Percentiles rank a stretch among this genome's conserved stretches.
phyloP scores from a whole-genome alignment of 140 eudicot species.

The Oenanthe javanica region DNA sequence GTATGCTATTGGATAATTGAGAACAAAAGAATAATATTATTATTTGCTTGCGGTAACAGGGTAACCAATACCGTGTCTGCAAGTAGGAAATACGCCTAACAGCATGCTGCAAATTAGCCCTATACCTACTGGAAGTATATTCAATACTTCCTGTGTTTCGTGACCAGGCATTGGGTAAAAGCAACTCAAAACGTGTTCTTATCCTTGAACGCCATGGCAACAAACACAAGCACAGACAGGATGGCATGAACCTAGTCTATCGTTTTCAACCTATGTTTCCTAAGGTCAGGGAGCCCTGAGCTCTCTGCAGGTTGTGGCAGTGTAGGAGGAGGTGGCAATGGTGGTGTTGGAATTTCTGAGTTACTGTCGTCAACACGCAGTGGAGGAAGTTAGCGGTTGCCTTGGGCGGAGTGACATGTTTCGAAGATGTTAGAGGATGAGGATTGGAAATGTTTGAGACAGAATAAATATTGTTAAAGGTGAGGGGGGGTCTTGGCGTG shows the following conservation, averaged over 20 bases:
- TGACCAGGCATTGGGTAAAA: constrained; percentile 59
- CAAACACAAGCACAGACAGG: constrained; percentile 61
- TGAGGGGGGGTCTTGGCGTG: neutral
- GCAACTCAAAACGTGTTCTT: constrained; percentile 56
- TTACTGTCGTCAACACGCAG: neutral
- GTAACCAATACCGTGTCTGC: constrained; percentile 81
- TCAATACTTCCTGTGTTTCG: constrained; percentile 46
- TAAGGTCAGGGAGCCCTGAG: constrained; percentile 41
- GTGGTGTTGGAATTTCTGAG: neutral
- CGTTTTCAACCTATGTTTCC: constrained; percentile 34
- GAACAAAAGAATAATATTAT: neutral
- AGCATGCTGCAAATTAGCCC: constrained; percentile 63
- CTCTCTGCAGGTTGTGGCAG: constrained; percentile 22
- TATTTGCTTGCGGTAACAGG: constrained; percentile 30
- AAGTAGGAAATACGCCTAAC: constrained; percentile 69
- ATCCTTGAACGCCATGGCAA: constrained; percentile 54
- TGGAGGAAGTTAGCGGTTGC: neutral
- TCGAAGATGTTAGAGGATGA: neutral
- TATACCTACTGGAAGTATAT: constrained; percentile 64
- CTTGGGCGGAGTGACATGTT: constrained; percentile 6
- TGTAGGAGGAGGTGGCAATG: neutral
- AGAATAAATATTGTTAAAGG: neutral
- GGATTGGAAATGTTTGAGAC: neutral
- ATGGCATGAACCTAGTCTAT: constrained; percentile 68
- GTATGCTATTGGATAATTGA: neutral